Base-by-base conservation (phyloP, 2,329 filamentous ascomycete genomes). In the Cladorrhinum sp. region DNA sequence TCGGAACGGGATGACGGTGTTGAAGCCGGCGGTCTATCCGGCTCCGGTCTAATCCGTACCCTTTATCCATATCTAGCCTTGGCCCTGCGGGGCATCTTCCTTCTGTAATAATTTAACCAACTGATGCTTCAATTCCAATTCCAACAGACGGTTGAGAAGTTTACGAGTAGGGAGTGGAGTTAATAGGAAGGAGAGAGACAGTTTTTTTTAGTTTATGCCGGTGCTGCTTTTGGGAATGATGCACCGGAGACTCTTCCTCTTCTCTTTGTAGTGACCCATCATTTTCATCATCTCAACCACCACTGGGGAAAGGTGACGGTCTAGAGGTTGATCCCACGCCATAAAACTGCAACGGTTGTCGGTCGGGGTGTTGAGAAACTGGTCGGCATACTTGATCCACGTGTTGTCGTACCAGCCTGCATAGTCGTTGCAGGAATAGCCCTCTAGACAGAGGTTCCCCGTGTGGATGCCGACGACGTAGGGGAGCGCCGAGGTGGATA, bases 401-500 rank as follows among this genome's bases (percentile, higher is more conserved):
- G 29, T 4, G n/a, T 56, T 56, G 22, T 56, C 53, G 18, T 20
- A 56, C 12, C 6, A 22, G 8, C 25, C 38, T 23, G 18, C 16
- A 13, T 18, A 22, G 24, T 27, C 38, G 7, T 56, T 9, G 5
- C 32, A 45, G 5, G 22, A 20, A 9, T 48, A 24, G 3, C 41
- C 41, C 8, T 18, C 7, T 4, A 45, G 6, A 36, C 53, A 56
- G 3, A 22, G 32, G n/a, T 56, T 56, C 9, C 53, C 53, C 16
- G 32, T 38, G 7, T 56, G 53, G 22, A 56, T 56, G 23, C 36
- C 18, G 8, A 86, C 78, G 69, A 24, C 22, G 27, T 52, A 58
- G 2, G 24, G 36, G n/a, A 45, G 57, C 49, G 24, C 32, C 53
- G 25, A 12, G 8, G 32, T 3, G 8, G 29, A 24, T 4, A 32